phyloP scores from a whole-genome alignment of 2,329 filamentous ascomycete genomes.

The Teratosphaeriaceae sp. region DNA sequence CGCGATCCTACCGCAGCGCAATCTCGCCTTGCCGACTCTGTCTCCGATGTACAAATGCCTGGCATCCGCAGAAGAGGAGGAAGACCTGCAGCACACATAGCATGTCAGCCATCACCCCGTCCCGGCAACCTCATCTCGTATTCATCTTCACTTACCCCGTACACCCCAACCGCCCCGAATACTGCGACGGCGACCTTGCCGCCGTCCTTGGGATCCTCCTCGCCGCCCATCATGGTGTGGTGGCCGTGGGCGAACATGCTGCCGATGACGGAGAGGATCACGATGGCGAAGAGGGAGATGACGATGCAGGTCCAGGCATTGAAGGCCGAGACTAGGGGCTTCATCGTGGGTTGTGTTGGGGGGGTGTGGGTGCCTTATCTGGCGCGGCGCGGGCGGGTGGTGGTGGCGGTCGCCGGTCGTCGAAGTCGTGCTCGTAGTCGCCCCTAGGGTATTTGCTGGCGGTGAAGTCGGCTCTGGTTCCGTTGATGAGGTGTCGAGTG shows the following conservation, averaged over 20 bases:
- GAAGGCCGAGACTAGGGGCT: conserved; percentile 84
- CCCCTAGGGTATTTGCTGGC: neutral
- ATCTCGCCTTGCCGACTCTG: conserved; percentile 80
- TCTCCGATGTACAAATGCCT: conserved; percentile 79
- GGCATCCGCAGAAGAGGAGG: conserved; percentile 83
- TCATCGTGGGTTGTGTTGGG: conserved; percentile 56
- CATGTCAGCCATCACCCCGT: neutral
- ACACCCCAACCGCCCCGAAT: conserved; percentile 82
- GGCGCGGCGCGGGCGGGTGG: neutral
- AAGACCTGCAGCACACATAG: conserved; percentile 55
- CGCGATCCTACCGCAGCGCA: conserved; percentile 51
- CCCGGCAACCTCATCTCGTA: neutral
- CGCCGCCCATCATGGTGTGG: conserved; percentile 74
- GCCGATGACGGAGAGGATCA: conserved; percentile 60
- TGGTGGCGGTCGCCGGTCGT: neutral
- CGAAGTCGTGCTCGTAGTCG: neutral
- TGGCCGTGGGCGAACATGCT: conserved; percentile 69
- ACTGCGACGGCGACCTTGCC: conserved; percentile 75
- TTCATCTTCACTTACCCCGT: conserved; percentile 59
- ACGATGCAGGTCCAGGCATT: conserved; percentile 80
- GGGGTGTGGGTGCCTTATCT: neutral
- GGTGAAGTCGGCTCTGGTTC: too few relatives aligned
- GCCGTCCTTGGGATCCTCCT: conserved; percentile 57
- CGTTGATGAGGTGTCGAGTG: too few relatives aligned
- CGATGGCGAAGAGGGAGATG: conserved; percentile 57